Evolutionary conservation across 306 rosid genomes (phyloP).

Genomic region (Carpinus viminea): DNA sequence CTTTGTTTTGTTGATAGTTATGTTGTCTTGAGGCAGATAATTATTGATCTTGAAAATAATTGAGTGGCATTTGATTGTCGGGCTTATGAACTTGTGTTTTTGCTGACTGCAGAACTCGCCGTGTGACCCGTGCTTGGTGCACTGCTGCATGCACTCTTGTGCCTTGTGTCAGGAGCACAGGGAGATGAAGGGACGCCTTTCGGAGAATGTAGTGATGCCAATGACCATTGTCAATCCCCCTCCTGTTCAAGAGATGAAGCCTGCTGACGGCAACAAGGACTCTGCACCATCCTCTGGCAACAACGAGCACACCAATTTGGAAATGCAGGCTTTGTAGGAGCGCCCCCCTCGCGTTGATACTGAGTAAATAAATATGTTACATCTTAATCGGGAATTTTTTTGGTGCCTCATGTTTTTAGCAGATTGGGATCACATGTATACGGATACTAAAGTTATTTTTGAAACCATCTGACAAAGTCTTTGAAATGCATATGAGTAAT

Average conservation of each 20-base stretch:
- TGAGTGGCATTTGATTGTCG: background rate
- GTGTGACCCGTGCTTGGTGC: slow-evolving; percentile 86
- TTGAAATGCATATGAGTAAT: background rate
- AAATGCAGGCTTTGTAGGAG: slow-evolving; percentile 76
- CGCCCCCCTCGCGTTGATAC: background rate
- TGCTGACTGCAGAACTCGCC: slow-evolving; percentile 70
- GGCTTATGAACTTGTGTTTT: background rate
- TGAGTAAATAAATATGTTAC: background rate
- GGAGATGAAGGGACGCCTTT: slow-evolving; percentile 86
- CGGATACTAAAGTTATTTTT: background rate
- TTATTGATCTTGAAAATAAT: background rate
- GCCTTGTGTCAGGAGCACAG: slow-evolving; percentile 98
- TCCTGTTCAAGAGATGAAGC: slow-evolving; percentile 80
- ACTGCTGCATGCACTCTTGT: slow-evolving; percentile 95
- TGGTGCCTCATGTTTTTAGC: slow-evolving; percentile 5
- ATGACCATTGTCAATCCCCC: slow-evolving; percentile 89
- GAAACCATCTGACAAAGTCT: background rate
- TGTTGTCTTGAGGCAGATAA: background rate
- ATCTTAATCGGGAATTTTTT: slow-evolving; percentile 13
- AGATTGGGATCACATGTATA: slow-evolving; percentile 9
- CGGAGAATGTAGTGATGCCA: slow-evolving; percentile 55
- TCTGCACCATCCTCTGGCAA: slow-evolving; percentile 49
- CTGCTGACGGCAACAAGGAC: slow-evolving; percentile 44
- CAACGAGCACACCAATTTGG: slow-evolving; percentile 66
- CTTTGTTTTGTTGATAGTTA: background rate